Evolutionary conservation across 331 rosid genomes (phyloP).

Genomic region (Erythrophleum ivorense): DNA sequence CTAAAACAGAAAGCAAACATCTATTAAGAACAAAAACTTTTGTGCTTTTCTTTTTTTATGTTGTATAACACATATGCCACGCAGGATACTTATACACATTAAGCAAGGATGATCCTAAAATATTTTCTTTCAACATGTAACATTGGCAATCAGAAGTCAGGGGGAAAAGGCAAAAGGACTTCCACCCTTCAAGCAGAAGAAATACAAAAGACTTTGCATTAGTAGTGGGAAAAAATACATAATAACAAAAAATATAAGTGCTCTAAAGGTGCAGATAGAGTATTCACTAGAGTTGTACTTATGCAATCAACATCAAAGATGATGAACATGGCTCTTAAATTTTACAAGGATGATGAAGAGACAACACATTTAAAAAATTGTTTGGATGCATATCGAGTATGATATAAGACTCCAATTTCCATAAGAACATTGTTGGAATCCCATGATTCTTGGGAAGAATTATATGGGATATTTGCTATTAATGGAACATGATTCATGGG

Average conservation of each 20-base stretch:
- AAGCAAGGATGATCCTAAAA: neutral
- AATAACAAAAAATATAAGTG: neutral
- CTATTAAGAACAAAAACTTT: neutral
- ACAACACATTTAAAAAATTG: slow-evolving; percentile 13
- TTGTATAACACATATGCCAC: neutral
- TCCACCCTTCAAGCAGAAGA: neutral
- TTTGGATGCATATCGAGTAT: slow-evolving; percentile 1
- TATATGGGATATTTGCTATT: no score
- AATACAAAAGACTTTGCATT: neutral
- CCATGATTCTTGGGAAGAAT: no score
- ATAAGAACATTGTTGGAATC: no score
- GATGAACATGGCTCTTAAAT: neutral
- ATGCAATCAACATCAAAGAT: slow-evolving; percentile 7
- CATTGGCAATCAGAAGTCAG: slow-evolving; percentile 21
- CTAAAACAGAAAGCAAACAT: slow-evolving; percentile 3
- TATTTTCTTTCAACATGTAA: neutral
- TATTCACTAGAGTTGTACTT: neutral
- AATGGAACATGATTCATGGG: no score
- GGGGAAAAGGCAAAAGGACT: neutral
- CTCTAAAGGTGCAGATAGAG: neutral
- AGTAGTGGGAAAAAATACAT: neutral
- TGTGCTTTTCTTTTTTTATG: neutral
- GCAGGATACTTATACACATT: neutral
- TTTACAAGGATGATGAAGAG: slow-evolving; percentile 5
- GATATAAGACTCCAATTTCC: neutral